A percentile compares a stretch with the other conserved stretches of the same genome.
phyloP scores from a whole-genome alignment of 2,329 filamentous ascomycete species.

The Cladosporium sp. region DNA sequence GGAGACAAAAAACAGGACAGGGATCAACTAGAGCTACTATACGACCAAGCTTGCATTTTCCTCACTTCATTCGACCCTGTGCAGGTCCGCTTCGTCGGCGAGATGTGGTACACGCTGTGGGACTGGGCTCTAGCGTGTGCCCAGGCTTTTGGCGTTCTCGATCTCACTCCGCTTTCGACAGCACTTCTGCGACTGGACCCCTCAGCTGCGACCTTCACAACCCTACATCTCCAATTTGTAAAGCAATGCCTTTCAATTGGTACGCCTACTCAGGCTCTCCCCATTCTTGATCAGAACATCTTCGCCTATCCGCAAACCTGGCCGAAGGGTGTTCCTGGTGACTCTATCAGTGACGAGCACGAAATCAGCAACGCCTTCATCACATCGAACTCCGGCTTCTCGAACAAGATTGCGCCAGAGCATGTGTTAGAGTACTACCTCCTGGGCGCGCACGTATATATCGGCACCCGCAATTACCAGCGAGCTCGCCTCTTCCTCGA shows the following conservation, averaged over 20 bases:
- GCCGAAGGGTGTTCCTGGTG: constrained; percentile 34
- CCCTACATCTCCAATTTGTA: constrained; percentile 55
- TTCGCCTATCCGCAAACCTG: constrained; percentile 55
- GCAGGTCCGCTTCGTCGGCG: constrained; percentile 52
- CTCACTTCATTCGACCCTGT: constrained; percentile 47
- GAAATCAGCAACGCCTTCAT: constrained; percentile 54
- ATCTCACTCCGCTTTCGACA: constrained; percentile 36
- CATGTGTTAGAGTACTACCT: constrained; percentile 54
- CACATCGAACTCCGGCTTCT: constrained; percentile 54
- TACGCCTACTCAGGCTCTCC: constrained; percentile 51
- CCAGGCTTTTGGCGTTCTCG: constrained; percentile 14
- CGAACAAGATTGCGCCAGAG: constrained; percentile 46
- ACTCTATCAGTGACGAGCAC: constrained; percentile 37
- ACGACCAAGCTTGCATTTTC: constrained; percentile 47
- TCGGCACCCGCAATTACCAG: constrained; percentile 38
- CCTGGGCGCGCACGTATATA: constrained; percentile 44
- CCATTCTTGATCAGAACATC: constrained; percentile 60
- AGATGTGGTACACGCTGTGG: constrained; percentile 43
- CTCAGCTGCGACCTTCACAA: constrained; percentile 60
- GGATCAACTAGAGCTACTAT: constrained; percentile 35
- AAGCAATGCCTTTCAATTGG: constrained; percentile 53
- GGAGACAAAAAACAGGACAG: constrained; percentile 23
- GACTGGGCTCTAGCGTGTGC: constrained; percentile 25
- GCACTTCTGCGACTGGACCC: constrained; percentile 65
- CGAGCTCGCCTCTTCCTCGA: constrained; percentile 45